Conservation (phyloP, 2,329 filamentous ascomycete genomes). For the Colletotrichum sp. region DNA sequence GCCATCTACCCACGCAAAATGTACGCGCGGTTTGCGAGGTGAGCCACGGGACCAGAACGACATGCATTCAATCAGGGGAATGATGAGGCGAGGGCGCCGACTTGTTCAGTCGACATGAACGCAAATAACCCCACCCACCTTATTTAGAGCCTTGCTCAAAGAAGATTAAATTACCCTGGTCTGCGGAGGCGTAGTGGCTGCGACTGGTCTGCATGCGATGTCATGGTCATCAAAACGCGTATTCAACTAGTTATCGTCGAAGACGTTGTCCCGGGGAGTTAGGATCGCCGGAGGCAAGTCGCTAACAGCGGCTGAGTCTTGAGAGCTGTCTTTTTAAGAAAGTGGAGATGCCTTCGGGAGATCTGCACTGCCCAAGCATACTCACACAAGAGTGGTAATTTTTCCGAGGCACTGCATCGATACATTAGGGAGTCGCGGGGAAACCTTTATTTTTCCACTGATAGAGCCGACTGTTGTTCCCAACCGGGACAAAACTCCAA, state of each 20-base stretch:
- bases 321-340: neutral
- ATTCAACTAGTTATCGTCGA: rapidly evolving
- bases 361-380: neutral
- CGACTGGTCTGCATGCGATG: neutral
- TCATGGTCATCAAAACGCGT: neutral
- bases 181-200: neutral
- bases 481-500: neutral
- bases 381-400: neutral
- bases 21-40: too few relatives aligned
- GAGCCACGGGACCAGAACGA: too few relatives aligned
- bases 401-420: neutral
- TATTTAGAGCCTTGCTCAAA: neutral
- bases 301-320: neutral
- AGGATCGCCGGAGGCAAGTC: neutral
- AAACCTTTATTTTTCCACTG: neutral
- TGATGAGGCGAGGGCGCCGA: too few relatives aligned
- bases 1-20: rapidly evolving
- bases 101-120: too few relatives aligned
- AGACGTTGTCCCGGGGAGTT: neutral
- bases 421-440: too few relatives aligned
- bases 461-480: too few relatives aligned
- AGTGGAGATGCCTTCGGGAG: rapidly evolving
- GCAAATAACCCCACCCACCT: too few relatives aligned
- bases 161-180: neutral
- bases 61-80: too few relatives aligned